Evolutionary conservation across 2,329 filamentous ascomycete species (phyloP), one percentile per base, ranked within the genome.

Genomic region (Colletotrichum chrysophilum): DNA sequence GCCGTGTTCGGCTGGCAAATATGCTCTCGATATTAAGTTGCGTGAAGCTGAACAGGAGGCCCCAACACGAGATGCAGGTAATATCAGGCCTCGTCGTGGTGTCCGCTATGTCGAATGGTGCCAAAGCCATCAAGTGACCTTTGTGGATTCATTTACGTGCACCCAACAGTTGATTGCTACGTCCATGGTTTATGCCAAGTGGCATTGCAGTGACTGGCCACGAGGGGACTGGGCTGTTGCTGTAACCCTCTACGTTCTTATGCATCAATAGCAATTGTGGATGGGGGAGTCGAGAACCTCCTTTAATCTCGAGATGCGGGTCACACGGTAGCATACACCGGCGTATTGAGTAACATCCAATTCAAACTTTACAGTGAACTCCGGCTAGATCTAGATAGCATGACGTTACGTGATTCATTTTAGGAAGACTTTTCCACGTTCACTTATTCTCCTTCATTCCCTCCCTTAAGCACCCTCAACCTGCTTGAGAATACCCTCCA

Each of bases 401-500:
- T 26, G 30, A 28, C 21, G 26, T 56, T 18, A 24, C 9, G 55
- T 30, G 43, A 24, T 38, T 34, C 28, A 28, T 58, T 65, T 58
- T 58, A 8, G 26, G 52, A 16, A 14, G 52, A 10, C 32, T 21
- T 21, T 36, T 26, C 24, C 43, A 26, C 30, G 18, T 48, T 24
- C 16, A 24, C n/a, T 32, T 6, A 48, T 21, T 14, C 36, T 21
- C 32, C 7, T 34, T 21, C 13, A 36, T n/a, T 60, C 12, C 4
- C 21, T 3, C 4, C 24, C 62, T 81, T 82, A 89, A 77, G 86
- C 80, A 30, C 83, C 83, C 83, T 91, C 89, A 38, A 89, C 91
- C 82, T 91, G 84, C 85, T 96, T 94, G 79, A 98, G 87, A 79
- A 99, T 87, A 13, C 96, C 96, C 84, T 95, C 90, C 71, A 99